phyloP scores from a whole-genome alignment of 495 filamentous ascomycete genomes.

The Trichocladium antarcticum region DNA sequence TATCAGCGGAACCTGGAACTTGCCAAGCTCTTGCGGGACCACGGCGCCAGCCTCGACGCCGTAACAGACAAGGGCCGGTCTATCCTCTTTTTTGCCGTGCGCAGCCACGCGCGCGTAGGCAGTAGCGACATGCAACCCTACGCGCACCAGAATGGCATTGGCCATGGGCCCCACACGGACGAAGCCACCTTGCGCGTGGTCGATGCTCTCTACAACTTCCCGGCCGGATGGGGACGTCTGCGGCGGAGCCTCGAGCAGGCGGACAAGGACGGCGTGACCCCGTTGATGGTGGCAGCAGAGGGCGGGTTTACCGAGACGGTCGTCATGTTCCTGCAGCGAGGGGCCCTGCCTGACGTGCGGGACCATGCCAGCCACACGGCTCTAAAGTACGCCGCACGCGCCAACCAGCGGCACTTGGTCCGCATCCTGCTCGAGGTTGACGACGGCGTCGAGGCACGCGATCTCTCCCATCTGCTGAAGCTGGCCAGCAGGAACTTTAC shows the following conservation, averaged over 20 bases:
- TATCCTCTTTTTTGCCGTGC: conserved; percentile 15
- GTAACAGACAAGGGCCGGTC: conserved; percentile 8
- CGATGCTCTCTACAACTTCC: conserved; percentile 6
- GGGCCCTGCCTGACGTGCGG: conserved; percentile 3
- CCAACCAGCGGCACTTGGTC: not conserved
- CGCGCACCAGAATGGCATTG: not conserved
- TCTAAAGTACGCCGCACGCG: conserved; percentile 12
- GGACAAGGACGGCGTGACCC: conserved; percentile 13
- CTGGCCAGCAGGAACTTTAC: conserved; percentile 11
- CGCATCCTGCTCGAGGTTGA: conserved; percentile 13
- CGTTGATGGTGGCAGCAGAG: conserved; percentile 18
- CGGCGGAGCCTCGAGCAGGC: not conserved
- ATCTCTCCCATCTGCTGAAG: conserved; percentile 11
- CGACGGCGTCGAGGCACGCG: not conserved
- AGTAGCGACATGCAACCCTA: not conserved
- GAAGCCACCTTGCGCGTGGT: conserved; percentile 4
- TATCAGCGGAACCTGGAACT: conserved; percentile 8
- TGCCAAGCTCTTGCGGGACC: conserved; percentile 3
- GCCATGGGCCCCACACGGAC: not conserved
- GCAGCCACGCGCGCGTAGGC: not conserved
- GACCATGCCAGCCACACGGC: conserved; percentile 14
- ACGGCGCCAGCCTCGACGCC: conserved; percentile 12
- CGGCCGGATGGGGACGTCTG: not conserved
- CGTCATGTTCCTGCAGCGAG: conserved; percentile 2
- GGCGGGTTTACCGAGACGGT: conserved; percentile 4